Base-by-base conservation (phyloP, 108 stramenopile genomes). In the Parmales sp. region DNA sequence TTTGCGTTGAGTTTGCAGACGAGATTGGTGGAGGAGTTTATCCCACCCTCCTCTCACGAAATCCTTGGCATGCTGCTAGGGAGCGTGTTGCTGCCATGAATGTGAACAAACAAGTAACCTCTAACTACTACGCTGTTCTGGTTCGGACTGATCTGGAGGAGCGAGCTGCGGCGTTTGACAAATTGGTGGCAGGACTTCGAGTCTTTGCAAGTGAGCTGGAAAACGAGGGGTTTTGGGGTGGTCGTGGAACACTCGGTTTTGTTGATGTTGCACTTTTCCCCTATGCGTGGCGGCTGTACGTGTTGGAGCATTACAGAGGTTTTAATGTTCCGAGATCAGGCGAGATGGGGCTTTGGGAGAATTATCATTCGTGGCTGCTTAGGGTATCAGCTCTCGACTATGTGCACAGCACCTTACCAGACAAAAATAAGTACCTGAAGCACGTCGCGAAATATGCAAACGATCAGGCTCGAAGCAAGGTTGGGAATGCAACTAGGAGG, bases 251-350 rank as follows among this genome's bases (percentile, higher is more conserved):
- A 65, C 74, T 89, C 19, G 76, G 81, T 20, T 80, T 78, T 48
- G 76, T 82, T 19, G 90, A 91, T 54, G 63, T 88, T 49, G 69
- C 88, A 6, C 71, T 91, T 20, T 60, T 91, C 45, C 90, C 90
- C 22, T 91, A 86, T 86, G 84, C 83, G 0, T 85, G 70, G 39
- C 76, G 89, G 19, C 86, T 77, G 39, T 91, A 91, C 70, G 83
- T 91, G 37, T 85, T 91, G 64, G 85, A 88, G 72, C 80, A 88
- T 37, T 89, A 91, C 68, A 82, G 90, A 31, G 90, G 90, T 0
- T 65, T 66, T 0, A 76, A 86, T 3, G 89, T 80, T 49, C 71
- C 49, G 39, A 88, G 89, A 60, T 82, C 88, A 0, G 6, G 43
- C 36, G 63, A 65, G 3, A 3, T 16, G 26, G 9, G 13, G 54